Evolutionary conservation across 2,329 filamentous ascomycete species (phyloP).

Genomic region (Fusarium piperis): DNA sequence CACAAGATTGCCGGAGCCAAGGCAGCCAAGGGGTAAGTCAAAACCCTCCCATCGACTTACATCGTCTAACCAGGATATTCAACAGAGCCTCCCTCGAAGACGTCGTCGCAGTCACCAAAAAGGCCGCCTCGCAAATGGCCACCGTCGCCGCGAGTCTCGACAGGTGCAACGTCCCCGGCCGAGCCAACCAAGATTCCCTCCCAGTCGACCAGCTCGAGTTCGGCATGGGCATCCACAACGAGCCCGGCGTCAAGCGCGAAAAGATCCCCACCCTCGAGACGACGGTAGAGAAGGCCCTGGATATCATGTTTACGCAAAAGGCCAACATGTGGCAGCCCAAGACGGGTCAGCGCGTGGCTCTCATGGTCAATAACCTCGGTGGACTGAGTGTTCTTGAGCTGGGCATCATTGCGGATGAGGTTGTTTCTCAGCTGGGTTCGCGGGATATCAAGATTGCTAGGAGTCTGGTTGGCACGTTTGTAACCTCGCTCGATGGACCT

Average conservation of each 20-base stretch:
- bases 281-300: constrained; percentile 28
- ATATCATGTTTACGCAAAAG: constrained; percentile 38
- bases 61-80: constrained; percentile 5
- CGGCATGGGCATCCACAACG: constrained; percentile 43
- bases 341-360: constrained; percentile 20
- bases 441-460: constrained; percentile 21
- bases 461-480: constrained; percentile 35
- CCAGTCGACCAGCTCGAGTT: constrained; percentile 35
- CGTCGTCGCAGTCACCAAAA: constrained; percentile 27
- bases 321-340: constrained; percentile 36
- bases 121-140: constrained; percentile 37
- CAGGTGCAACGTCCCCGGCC: constrained; percentile 36
- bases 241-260: constrained; percentile 39
- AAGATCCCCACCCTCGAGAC: constrained; percentile 22
- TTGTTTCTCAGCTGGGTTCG: constrained; percentile 23
- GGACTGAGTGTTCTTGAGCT: constrained; percentile 38
- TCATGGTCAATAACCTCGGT: constrained; percentile 41
- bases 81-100: constrained; percentile 28
- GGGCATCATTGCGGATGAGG: constrained; percentile 37
- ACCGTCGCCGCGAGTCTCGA: constrained; percentile 40
- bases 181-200: constrained; percentile 31
- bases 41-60: rapidly evolving
- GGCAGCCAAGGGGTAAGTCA: constrained; percentile 33
- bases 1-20: constrained; percentile 40
- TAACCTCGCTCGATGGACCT: constrained; percentile 38